Conservation (phyloP, 2,329 filamentous ascomycete species). For the Xylariaceae sp. region DNA sequence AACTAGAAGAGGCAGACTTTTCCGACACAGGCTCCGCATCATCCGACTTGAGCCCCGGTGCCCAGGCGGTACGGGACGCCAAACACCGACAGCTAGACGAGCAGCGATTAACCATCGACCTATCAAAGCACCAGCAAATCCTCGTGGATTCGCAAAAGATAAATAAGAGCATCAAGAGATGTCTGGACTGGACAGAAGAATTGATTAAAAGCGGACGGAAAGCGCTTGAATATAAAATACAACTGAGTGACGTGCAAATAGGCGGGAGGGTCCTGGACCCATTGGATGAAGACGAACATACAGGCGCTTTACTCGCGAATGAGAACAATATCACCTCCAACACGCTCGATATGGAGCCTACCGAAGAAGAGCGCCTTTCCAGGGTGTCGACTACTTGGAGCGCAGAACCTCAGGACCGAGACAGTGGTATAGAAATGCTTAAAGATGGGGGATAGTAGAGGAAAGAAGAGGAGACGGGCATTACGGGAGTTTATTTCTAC, state of each 20-base stretch:
- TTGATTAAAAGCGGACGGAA: conserved; percentile 85
- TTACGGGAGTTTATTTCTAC: neutral
- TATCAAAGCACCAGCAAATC: conserved; percentile 82
- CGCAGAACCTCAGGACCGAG: conserved; percentile 41
- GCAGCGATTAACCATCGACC: conserved; percentile 73
- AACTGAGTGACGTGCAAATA: conserved; percentile 71
- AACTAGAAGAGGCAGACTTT: conserved; percentile 48
- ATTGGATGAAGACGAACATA: conserved; percentile 47
- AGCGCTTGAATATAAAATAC: conserved; percentile 77
- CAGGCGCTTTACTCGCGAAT: conserved; percentile 22
- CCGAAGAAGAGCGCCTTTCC: conserved; percentile 9
- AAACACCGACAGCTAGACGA: conserved; percentile 68
- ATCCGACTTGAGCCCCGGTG: conserved; percentile 38
- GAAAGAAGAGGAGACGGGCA: neutral
- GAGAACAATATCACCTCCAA: conserved; percentile 15
- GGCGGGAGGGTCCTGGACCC: conserved; percentile 71
- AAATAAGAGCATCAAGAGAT: conserved; percentile 88
- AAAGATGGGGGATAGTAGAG: conserved; percentile 33
- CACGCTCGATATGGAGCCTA: conserved; percentile 17
- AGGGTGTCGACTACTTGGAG: conserved; percentile 23
- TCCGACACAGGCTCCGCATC: conserved; percentile 37
- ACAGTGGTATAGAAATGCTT: conserved; percentile 48
- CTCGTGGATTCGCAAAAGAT: conserved; percentile 89
- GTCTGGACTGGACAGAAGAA: conserved; percentile 82
- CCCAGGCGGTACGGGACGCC: conserved; percentile 39